A percentile compares a stretch with the other conserved stretches of the same genome.
phyloP scores from a whole-genome alignment of 2,329 filamentous ascomycete species.

The Moelleriella libera region DNA sequence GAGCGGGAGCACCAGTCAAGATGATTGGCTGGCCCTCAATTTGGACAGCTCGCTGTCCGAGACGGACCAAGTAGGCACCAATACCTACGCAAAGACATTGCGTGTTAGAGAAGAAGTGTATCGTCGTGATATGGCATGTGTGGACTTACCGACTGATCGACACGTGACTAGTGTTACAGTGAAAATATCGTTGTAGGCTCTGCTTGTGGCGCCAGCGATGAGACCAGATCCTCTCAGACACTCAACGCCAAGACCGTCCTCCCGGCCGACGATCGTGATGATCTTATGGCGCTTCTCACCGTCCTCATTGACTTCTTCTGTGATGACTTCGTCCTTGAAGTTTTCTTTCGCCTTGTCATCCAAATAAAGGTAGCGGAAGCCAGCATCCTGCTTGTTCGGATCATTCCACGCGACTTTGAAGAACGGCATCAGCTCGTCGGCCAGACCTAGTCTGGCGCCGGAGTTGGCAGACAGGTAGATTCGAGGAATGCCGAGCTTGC shows the following conservation, averaged over 20 bases:
- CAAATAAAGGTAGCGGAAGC: conserved; percentile 96
- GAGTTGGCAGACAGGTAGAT: conserved; percentile 99
- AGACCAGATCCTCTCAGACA: conserved; percentile 94
- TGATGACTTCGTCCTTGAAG: conserved; percentile 63
- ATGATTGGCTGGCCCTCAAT: conserved; percentile 99
- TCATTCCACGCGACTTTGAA: conserved; percentile 98
- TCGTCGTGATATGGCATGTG: no score
- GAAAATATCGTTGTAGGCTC: conserved; percentile 97
- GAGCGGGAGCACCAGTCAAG: conserved; percentile 86
- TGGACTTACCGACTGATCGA: conserved; percentile 70
- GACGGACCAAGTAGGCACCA: conserved; percentile 94
- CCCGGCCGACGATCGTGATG: conserved; percentile 79
- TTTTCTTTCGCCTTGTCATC: conserved; percentile 74
- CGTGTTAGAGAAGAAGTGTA: background rate
- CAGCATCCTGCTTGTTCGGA: conserved; percentile 60
- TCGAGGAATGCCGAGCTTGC: conserved; percentile 86
- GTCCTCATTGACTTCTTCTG: conserved; percentile 72
- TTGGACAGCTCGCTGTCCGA: conserved; percentile 96
- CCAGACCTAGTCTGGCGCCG: conserved; percentile 90
- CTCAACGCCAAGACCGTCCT: conserved; percentile 95
- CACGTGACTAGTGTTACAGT: conserved; percentile 96
- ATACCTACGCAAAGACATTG: conserved; percentile 44
- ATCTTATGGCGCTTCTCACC: conserved; percentile 91
- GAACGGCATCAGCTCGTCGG: conserved; percentile 90
- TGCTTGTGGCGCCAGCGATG: conserved; percentile 92